Percentiles rank a stretch among this genome's conserved stretches.
Evolutionary conservation across 768 basidiomycete species (phyloP).

Genomic region (Leccinum boreale): DNA sequence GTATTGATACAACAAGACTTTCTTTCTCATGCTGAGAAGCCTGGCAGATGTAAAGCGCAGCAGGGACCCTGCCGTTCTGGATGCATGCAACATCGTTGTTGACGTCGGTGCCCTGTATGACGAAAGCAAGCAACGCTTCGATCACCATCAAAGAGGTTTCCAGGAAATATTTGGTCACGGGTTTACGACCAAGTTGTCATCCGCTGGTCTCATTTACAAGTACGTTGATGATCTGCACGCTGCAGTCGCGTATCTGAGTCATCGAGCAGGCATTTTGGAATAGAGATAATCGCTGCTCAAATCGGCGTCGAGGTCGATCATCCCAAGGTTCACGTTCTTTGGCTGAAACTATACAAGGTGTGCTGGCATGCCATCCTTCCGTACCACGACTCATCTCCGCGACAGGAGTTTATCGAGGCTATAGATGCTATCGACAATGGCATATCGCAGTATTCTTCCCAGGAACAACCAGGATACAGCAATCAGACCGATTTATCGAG

Average conservation of each 20-base stretch:
- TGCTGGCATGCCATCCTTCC: background rate
- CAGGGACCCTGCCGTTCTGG: slow-evolving; percentile 67
- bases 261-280: slow-evolving; percentile 74
- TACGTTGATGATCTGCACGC: slow-evolving; percentile 33
- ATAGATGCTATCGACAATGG: slow-evolving; percentile 97
- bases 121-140: slow-evolving; percentile 71
- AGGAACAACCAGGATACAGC: slow-evolving; percentile 67
- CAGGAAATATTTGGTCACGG: slow-evolving; percentile 85
- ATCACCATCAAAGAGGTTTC: slow-evolving; percentile 97
- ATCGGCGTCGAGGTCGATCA: slow-evolving; percentile 51
- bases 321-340: slow-evolving; percentile 66
- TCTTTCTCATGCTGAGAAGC: slow-evolving; percentile 1
- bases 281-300: slow-evolving; percentile 72
- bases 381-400: slow-evolving; percentile 3
- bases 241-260: slow-evolving; percentile 1
- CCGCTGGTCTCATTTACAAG: slow-evolving; percentile 97
- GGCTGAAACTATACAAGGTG: slow-evolving; percentile 88
- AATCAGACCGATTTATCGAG: slow-evolving; percentile 80
- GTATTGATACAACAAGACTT: slow-evolving; percentile 36
- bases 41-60: slow-evolving; percentile 61
- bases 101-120: slow-evolving; percentile 96
- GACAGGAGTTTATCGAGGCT: slow-evolving; percentile 87
- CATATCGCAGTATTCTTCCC: slow-evolving; percentile 71
- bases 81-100: slow-evolving; percentile 89
- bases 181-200: slow-evolving; percentile 84